phyloP scores from a whole-genome alignment of 2,329 filamentous ascomycete species.

The Myrmaecium sp. region DNA sequence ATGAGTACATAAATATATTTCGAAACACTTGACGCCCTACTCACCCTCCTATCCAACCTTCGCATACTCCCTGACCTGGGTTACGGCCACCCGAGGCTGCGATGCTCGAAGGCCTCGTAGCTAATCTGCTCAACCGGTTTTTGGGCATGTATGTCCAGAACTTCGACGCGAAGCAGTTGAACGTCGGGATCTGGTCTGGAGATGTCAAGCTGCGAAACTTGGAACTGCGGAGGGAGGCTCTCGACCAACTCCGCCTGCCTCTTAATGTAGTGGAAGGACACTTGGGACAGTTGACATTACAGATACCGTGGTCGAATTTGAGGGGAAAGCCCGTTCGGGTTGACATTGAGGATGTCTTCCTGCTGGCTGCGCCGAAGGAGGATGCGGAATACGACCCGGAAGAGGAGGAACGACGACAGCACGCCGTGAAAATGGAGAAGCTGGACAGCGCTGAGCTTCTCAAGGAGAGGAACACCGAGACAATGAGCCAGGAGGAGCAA shows the following conservation, averaged over 20 bases:
- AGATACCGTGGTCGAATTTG: constrained; percentile 95
- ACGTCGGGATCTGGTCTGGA: constrained; percentile 97
- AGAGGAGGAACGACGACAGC: constrained; percentile 72
- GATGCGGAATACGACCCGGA: constrained; percentile 86
- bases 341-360: constrained; percentile 90
- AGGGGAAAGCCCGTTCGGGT: constrained; percentile 87
- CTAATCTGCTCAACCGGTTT: constrained; percentile 95
- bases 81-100: constrained; percentile 44
- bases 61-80: constrained; percentile 56
- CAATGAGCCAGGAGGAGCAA: constrained; percentile 86
- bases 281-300: constrained; percentile 75
- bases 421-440: constrained; percentile 97
- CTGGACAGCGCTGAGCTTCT: constrained; percentile 89
- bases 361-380: constrained; percentile 88
- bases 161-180: constrained; percentile 93
- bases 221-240: constrained; percentile 80
- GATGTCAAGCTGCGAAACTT: constrained; percentile 92
- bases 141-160: constrained; percentile 99
- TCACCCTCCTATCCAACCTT: too few species aligned
- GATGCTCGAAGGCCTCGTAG: constrained; percentile 96
- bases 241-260: constrained; percentile 91
- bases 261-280: constrained; percentile 95
- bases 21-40: too few species aligned
- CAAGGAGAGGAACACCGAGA: constrained; percentile 82
- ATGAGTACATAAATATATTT: too few species aligned